Percentiles rank a stretch among this genome's conserved stretches.
Evolutionary conservation across 164 flowering plant species (phyloP).

Genomic region (Buxus sempervirens): DNA sequence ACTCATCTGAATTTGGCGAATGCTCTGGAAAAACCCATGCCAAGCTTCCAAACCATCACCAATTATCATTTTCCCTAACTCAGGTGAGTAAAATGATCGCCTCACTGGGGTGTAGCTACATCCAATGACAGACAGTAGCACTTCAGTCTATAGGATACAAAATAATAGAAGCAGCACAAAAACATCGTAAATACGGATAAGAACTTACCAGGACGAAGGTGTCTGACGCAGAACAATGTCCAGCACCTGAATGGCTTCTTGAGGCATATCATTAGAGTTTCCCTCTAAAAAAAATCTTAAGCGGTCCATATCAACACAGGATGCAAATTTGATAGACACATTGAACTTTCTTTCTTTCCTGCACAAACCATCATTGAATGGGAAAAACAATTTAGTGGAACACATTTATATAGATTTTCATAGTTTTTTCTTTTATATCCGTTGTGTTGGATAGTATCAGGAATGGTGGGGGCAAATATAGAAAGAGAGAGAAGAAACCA

Average conservation of each 20-base stretch:
- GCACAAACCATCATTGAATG: neutral
- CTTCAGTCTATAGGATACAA: neutral
- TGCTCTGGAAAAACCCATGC: slow-evolving; percentile 11
- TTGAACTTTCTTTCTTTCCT: slow-evolving; percentile 1
- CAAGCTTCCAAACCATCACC: slow-evolving; percentile 6
- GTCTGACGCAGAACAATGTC: neutral
- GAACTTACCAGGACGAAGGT: neutral
- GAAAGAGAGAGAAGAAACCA: neutral
- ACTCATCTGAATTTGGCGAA: slow-evolving; percentile 7
- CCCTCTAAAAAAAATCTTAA: neutral
- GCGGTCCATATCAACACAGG: neutral
- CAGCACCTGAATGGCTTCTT: neutral
- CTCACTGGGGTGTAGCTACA: neutral
- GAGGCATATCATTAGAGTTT: neutral
- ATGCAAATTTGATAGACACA: neutral
- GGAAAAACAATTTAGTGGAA: too few relatives aligned
- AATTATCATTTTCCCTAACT: neutral
- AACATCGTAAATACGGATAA: neutral
- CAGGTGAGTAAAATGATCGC: neutral
- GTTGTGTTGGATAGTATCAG: neutral
- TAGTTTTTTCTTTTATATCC: too few relatives aligned
- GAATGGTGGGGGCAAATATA: neutral
- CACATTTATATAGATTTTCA: too few relatives aligned
- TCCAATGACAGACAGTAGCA: neutral
- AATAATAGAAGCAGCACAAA: too few relatives aligned